Evolutionary conservation across 2,329 filamentous ascomycete species (phyloP).

Genomic region (Diaporthe sp.): DNA sequence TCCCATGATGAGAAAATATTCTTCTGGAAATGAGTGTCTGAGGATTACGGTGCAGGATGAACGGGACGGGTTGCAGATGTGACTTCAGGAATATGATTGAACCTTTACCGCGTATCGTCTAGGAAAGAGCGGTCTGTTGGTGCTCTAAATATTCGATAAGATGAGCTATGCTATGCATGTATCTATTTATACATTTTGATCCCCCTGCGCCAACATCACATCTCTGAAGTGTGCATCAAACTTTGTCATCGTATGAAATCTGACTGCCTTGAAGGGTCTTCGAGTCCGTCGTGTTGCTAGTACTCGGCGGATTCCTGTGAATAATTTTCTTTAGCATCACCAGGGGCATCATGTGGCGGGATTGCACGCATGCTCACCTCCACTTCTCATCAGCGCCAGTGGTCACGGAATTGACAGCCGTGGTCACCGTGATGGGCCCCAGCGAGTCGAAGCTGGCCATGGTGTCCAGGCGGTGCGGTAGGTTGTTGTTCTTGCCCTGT

Average conservation of each 20-base stretch:
- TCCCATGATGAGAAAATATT: not conserved
- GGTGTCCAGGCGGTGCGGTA: constrained; percentile 11
- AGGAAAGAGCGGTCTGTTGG: not conserved
- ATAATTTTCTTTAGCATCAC: not conserved
- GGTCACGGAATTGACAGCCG: not conserved
- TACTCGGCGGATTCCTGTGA: constrained; percentile 8
- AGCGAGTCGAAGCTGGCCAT: constrained; percentile 22
- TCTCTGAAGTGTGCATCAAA: not conserved
- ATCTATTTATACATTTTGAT: constrained; percentile 1
- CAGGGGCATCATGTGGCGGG: not conserved
- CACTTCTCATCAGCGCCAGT: constrained; percentile 11
- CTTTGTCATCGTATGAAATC: constrained; percentile 11
- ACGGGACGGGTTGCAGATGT: too few species aligned
- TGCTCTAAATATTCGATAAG: not conserved
- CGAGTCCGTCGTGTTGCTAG: not conserved
- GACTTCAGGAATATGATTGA: not conserved
- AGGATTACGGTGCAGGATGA: not conserved
- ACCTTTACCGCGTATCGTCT: not conserved
- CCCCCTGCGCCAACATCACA: not conserved
- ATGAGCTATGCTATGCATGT: not conserved
- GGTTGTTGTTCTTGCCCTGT: not conserved
- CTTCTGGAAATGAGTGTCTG: not conserved
- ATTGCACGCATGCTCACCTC: not conserved
- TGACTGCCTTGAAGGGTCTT: constrained; percentile 8
- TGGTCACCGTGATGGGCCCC: constrained; percentile 1